phyloP scores from a whole-genome alignment of 345 rosid species.

The Brassica carinata region DNA sequence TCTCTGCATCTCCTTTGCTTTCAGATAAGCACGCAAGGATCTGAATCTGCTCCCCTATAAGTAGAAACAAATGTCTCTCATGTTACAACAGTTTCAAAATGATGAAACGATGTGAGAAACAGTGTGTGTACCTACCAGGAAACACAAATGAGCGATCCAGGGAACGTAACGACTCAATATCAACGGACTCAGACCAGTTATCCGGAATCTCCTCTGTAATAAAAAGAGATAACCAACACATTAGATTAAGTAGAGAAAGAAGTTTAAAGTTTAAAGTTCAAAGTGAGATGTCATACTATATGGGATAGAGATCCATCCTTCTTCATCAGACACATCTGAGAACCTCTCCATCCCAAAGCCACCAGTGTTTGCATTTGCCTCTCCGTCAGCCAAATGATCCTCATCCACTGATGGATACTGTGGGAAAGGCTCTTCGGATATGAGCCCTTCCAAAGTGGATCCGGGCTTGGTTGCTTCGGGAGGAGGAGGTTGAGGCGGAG shows the following conservation, averaged over 20 bases:
- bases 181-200: conserved; percentile 62
- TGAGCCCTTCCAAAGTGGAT: conserved; percentile 64
- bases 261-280: neutral
- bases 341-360: conserved; percentile 50
- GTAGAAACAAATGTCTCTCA: conserved; percentile 19
- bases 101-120: conserved; percentile 4
- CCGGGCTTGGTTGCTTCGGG: conserved; percentile 37
- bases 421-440: conserved; percentile 68
- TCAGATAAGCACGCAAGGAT: conserved; percentile 88
- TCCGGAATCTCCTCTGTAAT: conserved; percentile 72
- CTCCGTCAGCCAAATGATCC: conserved; percentile 44
- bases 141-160: conserved; percentile 88
- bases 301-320: conserved; percentile 96
- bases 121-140: conserved; percentile 53
- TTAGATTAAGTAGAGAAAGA: conserved; percentile 1
- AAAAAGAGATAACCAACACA: neutral
- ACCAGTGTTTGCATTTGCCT: conserved; percentile 37
- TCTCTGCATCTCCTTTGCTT: conserved; percentile 71
- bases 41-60: conserved; percentile 88
- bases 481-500: conserved; percentile 40
- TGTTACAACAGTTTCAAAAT: neutral
- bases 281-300: conserved; percentile 47
- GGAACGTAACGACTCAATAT: conserved; percentile 63
- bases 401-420: conserved; percentile 49
- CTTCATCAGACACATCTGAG: conserved; percentile 77